These are phyloP conservation scores for Daldinia grandis DNA, from an alignment of 495 filamentous ascomycete genomes.

Conservation along the genomic window DNA sequence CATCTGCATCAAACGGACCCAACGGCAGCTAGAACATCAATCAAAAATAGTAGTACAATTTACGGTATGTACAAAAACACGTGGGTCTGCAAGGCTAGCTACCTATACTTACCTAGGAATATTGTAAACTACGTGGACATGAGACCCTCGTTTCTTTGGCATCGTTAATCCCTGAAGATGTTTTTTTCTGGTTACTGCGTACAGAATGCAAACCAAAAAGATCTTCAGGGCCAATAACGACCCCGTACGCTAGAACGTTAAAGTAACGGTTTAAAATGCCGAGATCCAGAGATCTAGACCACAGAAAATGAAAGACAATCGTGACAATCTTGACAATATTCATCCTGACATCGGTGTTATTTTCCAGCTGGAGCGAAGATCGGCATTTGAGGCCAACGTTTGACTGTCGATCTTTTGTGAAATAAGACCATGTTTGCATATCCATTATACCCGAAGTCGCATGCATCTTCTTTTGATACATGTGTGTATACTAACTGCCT, in stretches of 20 bases:
- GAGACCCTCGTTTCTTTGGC: neutral
- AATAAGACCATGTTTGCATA: conserved; percentile 37
- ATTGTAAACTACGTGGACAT: neutral
- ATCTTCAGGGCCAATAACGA: neutral
- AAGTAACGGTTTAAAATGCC: conserved; percentile 25
- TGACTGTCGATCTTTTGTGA: conserved; percentile 24
- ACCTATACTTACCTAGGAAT: too few species aligned
- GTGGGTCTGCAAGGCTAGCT: neutral
- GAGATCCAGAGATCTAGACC: conserved; percentile 30
- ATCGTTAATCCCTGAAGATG: neutral
- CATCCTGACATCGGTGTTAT: conserved; percentile 27
- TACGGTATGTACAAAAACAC: conserved; percentile 9
- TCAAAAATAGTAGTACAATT: neutral
- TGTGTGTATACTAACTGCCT: too few species aligned
- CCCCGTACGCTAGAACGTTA: conserved; percentile 1
- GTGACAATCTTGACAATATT: neutral
- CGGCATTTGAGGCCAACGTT: conserved; percentile 34
- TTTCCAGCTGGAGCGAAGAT: conserved; percentile 40
- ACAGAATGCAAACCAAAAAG: neutral
- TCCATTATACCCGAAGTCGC: conserved; percentile 11
- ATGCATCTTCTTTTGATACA: conserved; percentile 22
- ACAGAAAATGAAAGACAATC: conserved; percentile 4
- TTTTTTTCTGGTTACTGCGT: neutral
- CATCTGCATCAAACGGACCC: neutral
- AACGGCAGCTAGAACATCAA: neutral